Base-by-base conservation (phyloP, 176 grass and related monocot genomes). In the Raddia guianensis region DNA sequence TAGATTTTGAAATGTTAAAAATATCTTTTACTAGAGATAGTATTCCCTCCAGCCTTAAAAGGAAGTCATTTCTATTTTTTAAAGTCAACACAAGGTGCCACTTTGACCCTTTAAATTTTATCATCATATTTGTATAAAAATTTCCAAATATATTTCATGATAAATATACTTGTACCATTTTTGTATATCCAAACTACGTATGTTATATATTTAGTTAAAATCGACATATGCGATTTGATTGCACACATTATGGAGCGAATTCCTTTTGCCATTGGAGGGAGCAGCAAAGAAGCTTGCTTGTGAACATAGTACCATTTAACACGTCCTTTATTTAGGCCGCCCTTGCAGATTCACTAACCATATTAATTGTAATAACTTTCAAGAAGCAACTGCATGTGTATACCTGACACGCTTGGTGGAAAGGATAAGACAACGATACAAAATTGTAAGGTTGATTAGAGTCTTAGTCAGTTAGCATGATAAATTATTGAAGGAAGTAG, bases 261-360 rank as follows among this genome's bases (percentile, higher is more conserved):
- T 34, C 4, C 2, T 57, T 56, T 68, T 56, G 49, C 35, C 46
- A 12, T 43, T n/a, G 35, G 20, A 70, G 21, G 3, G 70, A 49
- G 54, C 27, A 73, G 33, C 3, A 44, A 44, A 54, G 49, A 83
- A 49, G 50, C 74, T 50, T 72, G 9, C 15, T 19, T 12, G 18
- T 14, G 1, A 63, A 70, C 53, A 42, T 6, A 27, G 34, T 4
- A 54, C 35, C 35, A 3, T 57, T 18, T 5, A 10, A 16, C 35
- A 21, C n/a, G 16, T 75, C 11, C 54, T 77, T 15, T 19, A 14
- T 73, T 78, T 49, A 3, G 45, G 11, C 14, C 79, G 8, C 7
- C 37, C 7, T 78, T 73, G 52, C 5, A 60, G 47, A 74, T 78
- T 59, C 15, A 56, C 9, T n/a, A 66, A 77, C 2, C 42, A 43